A percentile compares a stretch with the other conserved stretches of the same genome.
Evolutionary conservation across 2,329 filamentous ascomycete genomes (phyloP).

Genomic region (Venturiaceae sp.): DNA sequence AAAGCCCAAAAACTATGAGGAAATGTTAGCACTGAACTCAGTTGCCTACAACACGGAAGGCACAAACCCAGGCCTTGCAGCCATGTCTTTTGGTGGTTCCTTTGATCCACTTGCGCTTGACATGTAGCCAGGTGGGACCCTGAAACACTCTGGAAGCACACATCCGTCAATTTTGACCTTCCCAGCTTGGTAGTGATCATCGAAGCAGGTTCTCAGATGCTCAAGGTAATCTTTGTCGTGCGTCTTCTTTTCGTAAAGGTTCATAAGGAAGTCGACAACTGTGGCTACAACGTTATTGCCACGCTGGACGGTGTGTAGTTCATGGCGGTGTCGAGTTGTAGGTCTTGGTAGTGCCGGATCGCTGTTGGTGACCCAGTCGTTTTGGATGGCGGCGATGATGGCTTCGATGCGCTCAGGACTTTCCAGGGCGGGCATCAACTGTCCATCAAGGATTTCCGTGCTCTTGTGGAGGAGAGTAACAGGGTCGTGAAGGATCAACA

Average conservation of each 20-base stretch:
- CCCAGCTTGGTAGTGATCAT: conserved; percentile 1
- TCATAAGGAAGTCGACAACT: too few species aligned
- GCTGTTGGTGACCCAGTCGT: not conserved
- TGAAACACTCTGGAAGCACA: conserved; percentile 17
- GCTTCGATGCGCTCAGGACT: conserved; percentile 7
- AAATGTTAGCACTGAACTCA: not conserved
- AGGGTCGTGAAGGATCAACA: conserved; percentile 6
- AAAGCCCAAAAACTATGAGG: conserved; percentile 12
- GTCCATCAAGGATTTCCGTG: conserved; percentile 4
- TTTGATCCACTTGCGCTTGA: not conserved
- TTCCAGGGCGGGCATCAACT: conserved; percentile 7
- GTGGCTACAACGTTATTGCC: too few species aligned
- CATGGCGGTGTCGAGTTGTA: not conserved
- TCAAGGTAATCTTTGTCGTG: conserved; percentile 4
- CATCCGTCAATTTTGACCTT: conserved; percentile 11
- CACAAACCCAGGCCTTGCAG: conserved; percentile 15
- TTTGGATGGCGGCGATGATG: conserved; percentile 1
- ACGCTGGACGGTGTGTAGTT: too few species aligned
- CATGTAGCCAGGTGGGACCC: conserved; percentile 1
- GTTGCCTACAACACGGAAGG: too few species aligned
- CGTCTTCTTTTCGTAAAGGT: not conserved
- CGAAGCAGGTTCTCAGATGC: not conserved
- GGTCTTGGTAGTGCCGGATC: too few species aligned
- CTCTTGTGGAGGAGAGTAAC: conserved; percentile 3
- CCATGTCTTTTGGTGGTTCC: conserved; percentile 13